Base-by-base conservation (phyloP, 805 yeast species). In the Candida wancherniae region DNA sequence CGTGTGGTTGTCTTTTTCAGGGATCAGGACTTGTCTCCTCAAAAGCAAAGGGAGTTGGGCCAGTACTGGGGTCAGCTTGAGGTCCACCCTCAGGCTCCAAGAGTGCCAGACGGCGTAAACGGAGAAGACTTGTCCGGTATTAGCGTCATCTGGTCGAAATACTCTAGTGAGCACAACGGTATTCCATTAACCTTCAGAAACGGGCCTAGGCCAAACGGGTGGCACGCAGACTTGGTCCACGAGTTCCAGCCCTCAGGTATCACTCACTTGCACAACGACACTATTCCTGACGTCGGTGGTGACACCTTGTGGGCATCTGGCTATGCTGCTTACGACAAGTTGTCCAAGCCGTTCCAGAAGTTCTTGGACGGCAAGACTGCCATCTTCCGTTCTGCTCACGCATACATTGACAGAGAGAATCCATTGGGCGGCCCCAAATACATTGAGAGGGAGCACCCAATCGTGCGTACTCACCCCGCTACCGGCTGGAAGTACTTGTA, bases 251-350 rank as follows among this genome's bases (percentile, higher is more conserved):
- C 80, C 5, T 71, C 80, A 2, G 77, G 75, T 14, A 57, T 68
- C 42, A 73, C 81, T 3, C 71, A 67, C 39, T 58, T 77, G 43
- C 73, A 73, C 42, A 59, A 68, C 46, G 75, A 73, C 44, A 58
- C 73, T 11, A 61, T 69, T 17, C 75, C 77, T 6, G 47, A 47
- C 1, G 64, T 63, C 16, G 79, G 79, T 28, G 79, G 79, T 37
- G 79, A 74, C 48, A 74, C 79, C 10, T 40, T 59, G n/a, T 73
- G 76, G 75, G 50, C 71, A 4, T 67, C 75, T 23, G 77, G 78
- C n/a, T 73, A 72, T 42, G 78, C 66, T 30, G 75, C 77, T 22
- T 74, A 68, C 48, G 79, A 74, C 44, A 69, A 69, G 52, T 58
- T 74, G 33, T 71, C 77, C 3, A 73, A 72, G 14, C 69, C 68